Percentiles rank a stretch among this genome's conserved stretches.
phyloP scores from a whole-genome alignment of 202 grass and related monocot species.

The Carex arenaria region DNA sequence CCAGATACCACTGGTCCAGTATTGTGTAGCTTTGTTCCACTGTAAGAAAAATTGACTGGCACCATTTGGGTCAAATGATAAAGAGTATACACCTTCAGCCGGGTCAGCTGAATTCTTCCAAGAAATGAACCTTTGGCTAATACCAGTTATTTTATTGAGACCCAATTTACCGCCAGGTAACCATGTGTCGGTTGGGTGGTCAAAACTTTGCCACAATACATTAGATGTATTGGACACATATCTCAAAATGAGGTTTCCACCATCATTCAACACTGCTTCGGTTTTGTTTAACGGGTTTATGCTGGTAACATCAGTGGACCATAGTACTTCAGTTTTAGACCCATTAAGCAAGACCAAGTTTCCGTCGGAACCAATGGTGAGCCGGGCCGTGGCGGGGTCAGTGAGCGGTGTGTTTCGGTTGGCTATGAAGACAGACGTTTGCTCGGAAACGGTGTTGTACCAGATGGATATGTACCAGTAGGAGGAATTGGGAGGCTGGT shows the following conservation, averaged over 20 bases:
- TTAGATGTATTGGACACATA: conserved; percentile 24
- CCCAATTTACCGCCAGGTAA: conserved; percentile 35
- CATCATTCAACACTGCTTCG: conserved; percentile 6
- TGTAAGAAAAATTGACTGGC: conserved; percentile 24
- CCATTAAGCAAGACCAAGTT: conserved; percentile 58
- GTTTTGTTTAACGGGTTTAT: conserved; percentile 10
- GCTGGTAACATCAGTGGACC: conserved; percentile 50
- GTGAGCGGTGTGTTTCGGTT: conserved; percentile 41
- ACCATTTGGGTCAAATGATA: conserved; percentile 31
- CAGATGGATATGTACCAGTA: conserved; percentile 73
- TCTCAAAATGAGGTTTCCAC: conserved; percentile 33
- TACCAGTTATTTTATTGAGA: conserved; percentile 31
- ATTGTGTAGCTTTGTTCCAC: conserved; percentile 23
- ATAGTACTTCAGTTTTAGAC: conserved; percentile 22
- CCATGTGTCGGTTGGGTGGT: conserved; percentile 43
- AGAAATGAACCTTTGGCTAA: conserved; percentile 12
- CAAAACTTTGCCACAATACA: conserved; percentile 44
- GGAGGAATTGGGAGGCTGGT: conserved; percentile 28
- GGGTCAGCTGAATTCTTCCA: conserved; percentile 41
- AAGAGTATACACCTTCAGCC: conserved; percentile 24
- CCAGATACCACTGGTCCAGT: conserved; percentile 36
- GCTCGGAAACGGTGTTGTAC: conserved; percentile 56
- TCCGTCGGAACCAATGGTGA: conserved; percentile 34
- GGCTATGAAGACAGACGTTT: conserved; percentile 52
- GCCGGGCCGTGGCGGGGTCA: conserved; percentile 28